phyloP scores from a whole-genome alignment of 2,329 filamentous ascomycete species.

The Fulvia fulva region DNA sequence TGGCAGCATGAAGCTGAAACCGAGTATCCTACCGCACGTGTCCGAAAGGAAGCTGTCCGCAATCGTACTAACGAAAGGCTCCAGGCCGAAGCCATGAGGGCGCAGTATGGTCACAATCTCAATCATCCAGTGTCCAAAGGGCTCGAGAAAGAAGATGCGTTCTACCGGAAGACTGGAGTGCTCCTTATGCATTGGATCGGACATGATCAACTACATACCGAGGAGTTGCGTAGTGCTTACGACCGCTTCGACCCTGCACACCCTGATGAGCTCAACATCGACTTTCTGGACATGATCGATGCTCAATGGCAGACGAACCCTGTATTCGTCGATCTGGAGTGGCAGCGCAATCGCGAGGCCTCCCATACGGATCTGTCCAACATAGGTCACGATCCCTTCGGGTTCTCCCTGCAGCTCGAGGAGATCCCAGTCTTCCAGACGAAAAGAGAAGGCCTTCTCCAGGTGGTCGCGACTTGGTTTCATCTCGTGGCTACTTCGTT shows the following conservation, averaged over 20 bases:
- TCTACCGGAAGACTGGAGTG: slow-evolving; percentile 7
- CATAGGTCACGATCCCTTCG: slow-evolving; percentile 2
- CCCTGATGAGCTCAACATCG: background rate
- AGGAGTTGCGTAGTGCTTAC: slow-evolving; percentile 1
- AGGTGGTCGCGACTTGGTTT: background rate
- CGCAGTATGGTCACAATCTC: background rate
- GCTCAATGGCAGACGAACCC: slow-evolving; percentile 9
- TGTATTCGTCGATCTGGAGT: slow-evolving; percentile 12
- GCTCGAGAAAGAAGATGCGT: slow-evolving; percentile 9
- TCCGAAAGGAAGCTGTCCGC: background rate
- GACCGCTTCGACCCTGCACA: background rate
- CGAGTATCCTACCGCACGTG: slow-evolving; percentile 1
- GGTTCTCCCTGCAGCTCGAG: background rate
- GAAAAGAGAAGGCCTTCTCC: slow-evolving; percentile 1
- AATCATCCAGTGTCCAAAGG: background rate
- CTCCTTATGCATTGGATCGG: slow-evolving; percentile 3
- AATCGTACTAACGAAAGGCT: background rate
- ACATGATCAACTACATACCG: background rate
- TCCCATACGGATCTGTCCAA: background rate
- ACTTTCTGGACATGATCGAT: slow-evolving; percentile 2
- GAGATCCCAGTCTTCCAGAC: background rate
- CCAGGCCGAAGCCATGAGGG: background rate
- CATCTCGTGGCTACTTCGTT: background rate
- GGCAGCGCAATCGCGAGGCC: background rate
- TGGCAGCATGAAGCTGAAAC: slow-evolving; percentile 7